phyloP scores from a whole-genome alignment of 192 early-diverging fungal species.

The Linnemannia exigua region DNA sequence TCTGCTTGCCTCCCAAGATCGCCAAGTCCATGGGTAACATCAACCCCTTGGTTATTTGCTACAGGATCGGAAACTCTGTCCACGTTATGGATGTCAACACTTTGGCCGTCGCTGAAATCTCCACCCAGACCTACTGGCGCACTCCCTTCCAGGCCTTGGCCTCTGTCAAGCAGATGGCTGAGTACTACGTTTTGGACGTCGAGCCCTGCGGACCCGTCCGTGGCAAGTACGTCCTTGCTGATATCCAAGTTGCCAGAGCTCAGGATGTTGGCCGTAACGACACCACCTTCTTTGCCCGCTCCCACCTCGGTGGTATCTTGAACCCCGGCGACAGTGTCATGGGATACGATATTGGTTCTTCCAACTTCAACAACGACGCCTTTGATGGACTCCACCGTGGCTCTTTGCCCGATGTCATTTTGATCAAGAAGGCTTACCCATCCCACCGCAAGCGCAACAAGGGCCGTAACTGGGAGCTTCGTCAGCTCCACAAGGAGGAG shows the following conservation, averaged over 20 bases:
- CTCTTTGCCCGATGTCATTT: conserved; percentile 87
- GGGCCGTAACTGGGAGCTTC: conserved; percentile 92
- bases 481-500: conserved; percentile 88
- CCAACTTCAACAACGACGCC: conserved; percentile 93
- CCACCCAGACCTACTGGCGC: conserved; percentile 87
- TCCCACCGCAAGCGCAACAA: conserved; percentile 89
- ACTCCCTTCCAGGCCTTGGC: conserved; percentile 82
- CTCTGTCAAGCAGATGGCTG: conserved; percentile 84
- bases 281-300: conserved; percentile 87
- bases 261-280: conserved; percentile 89
- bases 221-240: conserved; percentile 88
- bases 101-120: conserved; percentile 77
- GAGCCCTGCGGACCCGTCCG: conserved; percentile 81
- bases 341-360: conserved; percentile 89
- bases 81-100: conserved; percentile 92
- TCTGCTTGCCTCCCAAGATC: conserved; percentile 88
- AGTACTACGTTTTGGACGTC: conserved; percentile 97
- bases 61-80: conserved; percentile 89
- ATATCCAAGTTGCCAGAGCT: conserved; percentile 86
- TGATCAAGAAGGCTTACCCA: conserved; percentile 95
- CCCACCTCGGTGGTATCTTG: conserved; percentile 93
- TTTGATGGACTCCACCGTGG: conserved; percentile 81
- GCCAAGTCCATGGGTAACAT: conserved; percentile 90
- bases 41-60: conserved; percentile 85
- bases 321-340: conserved; percentile 92